Evolutionary conservation across 2,329 filamentous ascomycete species (phyloP).

Genomic region (Fusarium marasasianum): DNA sequence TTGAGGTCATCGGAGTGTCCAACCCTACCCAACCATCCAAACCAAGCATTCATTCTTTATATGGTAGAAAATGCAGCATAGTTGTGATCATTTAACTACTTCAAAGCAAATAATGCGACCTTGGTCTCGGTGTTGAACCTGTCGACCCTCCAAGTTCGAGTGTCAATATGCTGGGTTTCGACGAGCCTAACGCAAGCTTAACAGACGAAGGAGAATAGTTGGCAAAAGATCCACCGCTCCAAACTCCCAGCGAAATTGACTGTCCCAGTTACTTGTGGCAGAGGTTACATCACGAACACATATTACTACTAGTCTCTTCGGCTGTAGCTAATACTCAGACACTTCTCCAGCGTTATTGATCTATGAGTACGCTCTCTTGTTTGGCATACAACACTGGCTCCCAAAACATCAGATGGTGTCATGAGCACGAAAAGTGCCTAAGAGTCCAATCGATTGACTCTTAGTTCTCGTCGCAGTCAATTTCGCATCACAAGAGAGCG

Average conservation of each 20-base stretch:
- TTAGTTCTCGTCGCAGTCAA: not conserved
- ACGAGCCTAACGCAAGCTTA: not conserved
- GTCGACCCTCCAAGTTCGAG: not conserved
- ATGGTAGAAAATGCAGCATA: not conserved
- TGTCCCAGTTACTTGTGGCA: not conserved
- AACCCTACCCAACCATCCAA: not conserved
- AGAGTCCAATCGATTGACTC: not conserved
- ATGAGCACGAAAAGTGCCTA: not conserved
- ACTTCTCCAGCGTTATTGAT: not conserved
- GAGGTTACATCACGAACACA: not conserved
- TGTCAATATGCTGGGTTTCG: not conserved
- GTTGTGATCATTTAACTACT: not conserved
- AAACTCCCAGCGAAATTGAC: not conserved
- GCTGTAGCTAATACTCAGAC: not conserved
- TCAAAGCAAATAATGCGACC: too few species aligned
- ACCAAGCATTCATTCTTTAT: not conserved
- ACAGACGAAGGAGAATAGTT: not conserved
- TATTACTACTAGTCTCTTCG: not conserved
- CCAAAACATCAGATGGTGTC: not conserved
- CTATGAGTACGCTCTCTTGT: not conserved
- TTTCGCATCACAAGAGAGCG: not conserved
- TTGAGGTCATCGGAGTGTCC: not conserved
- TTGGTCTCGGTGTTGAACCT: too few species aligned
- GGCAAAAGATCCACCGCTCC: not conserved
- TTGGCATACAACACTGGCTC: not conserved